Conservation (phyloP, 2,329 filamentous ascomycete genomes). For the Aspergillus neotritici region DNA sequence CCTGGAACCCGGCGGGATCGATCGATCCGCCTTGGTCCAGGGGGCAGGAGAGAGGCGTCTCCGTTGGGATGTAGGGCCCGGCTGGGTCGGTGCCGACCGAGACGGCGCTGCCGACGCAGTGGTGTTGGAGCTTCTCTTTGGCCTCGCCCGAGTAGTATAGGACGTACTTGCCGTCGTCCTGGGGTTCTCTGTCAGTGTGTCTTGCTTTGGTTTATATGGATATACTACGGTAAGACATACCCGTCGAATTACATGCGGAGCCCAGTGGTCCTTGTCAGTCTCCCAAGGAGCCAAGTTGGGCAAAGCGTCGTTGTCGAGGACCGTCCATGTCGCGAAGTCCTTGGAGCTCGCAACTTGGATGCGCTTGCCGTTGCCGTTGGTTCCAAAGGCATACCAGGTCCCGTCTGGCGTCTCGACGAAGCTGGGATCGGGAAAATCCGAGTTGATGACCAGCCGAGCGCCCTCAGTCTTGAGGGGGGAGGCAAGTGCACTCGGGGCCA, state of each 20-base stretch:
- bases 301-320: constrained; percentile 51
- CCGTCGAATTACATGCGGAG: constrained; percentile 54
- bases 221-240: constrained; percentile 18
- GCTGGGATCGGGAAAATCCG: constrained; percentile 40
- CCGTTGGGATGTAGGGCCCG: constrained; percentile 51
- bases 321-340: constrained; percentile 46
- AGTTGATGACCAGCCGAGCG: constrained; percentile 25
- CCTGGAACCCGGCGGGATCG: constrained; percentile 56
- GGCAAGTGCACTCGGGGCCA: constrained; percentile 11
- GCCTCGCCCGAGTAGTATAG: constrained; percentile 56
- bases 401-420: constrained; percentile 46
- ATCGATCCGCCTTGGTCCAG: constrained; percentile 55
- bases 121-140: constrained; percentile 35
- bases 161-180: constrained; percentile 49
- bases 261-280: constrained; percentile 52
- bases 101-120: constrained; percentile 57
- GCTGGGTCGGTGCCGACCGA: constrained; percentile 36
- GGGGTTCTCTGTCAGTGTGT: background rate
- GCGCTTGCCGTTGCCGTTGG: constrained; percentile 46
- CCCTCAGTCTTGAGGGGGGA: constrained; percentile 19
- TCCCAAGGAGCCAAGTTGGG: constrained; percentile 51
- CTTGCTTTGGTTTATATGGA: constrained; percentile 1
- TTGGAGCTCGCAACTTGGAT: constrained; percentile 51
- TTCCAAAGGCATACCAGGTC: constrained; percentile 56
- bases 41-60: constrained; percentile 50